Conservation (phyloP, 2,329 filamentous ascomycete genomes). For the Ophioceras dolichostomum region DNA sequence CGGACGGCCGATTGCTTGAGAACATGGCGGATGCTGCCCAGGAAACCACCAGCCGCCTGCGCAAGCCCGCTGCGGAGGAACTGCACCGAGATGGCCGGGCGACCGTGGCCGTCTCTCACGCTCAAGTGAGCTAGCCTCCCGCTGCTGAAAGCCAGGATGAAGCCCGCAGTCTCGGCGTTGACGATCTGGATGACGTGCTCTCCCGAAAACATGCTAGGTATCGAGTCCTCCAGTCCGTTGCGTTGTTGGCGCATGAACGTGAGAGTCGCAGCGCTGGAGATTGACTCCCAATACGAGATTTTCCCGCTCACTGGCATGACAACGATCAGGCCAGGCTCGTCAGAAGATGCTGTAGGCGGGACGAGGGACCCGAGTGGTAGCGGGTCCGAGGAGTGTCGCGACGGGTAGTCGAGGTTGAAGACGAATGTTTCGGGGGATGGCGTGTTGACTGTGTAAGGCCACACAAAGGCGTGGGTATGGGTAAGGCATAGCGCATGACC, state of each 20-base stretch:
- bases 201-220: constrained; percentile 64
- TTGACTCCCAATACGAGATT: constrained; percentile 90
- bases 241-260: constrained; percentile 74
- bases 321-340: constrained; percentile 75
- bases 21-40: constrained; percentile 69
- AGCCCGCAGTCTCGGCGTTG: constrained; percentile 75
- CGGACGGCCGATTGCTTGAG: constrained; percentile 58
- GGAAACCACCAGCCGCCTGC: constrained; percentile 50
- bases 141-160: constrained; percentile 72
- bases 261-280: constrained; percentile 76
- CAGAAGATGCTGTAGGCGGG: constrained; percentile 62
- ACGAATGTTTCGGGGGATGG: constrained; percentile 65
- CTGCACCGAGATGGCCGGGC: constrained; percentile 66
- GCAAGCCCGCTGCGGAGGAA: constrained; percentile 55
- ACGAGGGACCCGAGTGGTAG: constrained; percentile 77
- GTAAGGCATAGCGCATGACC: constrained; percentile 74
- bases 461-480: constrained; percentile 71
- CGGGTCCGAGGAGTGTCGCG: constrained; percentile 53
- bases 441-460: constrained; percentile 68
- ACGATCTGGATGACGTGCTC: constrained; percentile 69
- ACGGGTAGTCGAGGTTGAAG: constrained; percentile 65
- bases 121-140: constrained; percentile 80
- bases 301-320: constrained; percentile 75
- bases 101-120: constrained; percentile 75
- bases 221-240: constrained; percentile 62